Percentiles rank a stretch among this genome's conserved stretches.
Evolutionary conservation across 495 filamentous ascomycete species (phyloP).

Genomic region (Trichoderma orchidacearum): DNA sequence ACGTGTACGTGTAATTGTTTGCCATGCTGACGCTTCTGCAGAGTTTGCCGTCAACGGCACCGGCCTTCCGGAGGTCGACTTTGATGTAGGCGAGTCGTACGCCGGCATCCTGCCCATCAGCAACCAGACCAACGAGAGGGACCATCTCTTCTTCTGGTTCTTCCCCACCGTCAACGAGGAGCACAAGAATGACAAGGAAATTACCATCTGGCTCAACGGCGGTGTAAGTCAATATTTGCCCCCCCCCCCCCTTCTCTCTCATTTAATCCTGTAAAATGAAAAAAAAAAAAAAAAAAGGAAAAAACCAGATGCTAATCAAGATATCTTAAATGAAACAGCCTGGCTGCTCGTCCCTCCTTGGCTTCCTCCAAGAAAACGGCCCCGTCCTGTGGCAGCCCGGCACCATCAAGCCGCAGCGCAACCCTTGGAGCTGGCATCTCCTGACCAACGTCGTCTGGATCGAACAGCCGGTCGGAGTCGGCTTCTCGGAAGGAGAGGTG

Average conservation of each 20-base stretch:
- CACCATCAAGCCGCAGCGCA: constrained; percentile 46
- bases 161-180: constrained; percentile 1
- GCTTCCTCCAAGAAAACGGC: constrained; percentile 62
- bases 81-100: constrained; percentile 67
- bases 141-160: constrained; percentile 3
- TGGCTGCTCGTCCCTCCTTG: constrained; percentile 56
- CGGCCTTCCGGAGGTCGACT: constrained; percentile 55
- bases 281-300: too few species aligned
- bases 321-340: constrained; percentile 17
- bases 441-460: constrained; percentile 66
- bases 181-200: constrained; percentile 9
- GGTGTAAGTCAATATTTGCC: constrained; percentile 24
- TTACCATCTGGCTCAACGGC: constrained; percentile 63
- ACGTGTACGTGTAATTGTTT: too few species aligned
- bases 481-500: constrained; percentile 48
- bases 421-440: constrained; percentile 58
- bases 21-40: constrained; percentile 7
- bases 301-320: constrained; percentile 7
- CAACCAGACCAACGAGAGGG: constrained; percentile 18
- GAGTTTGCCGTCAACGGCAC: constrained; percentile 54
- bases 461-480: constrained; percentile 68
- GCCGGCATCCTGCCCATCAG: constrained; percentile 55
- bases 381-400: constrained; percentile 65
- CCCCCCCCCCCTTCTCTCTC: not conserved
- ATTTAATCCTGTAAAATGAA: too few species aligned